A percentile compares a stretch with the other conserved stretches of the same genome.
Conservation (phyloP, 192 early-diverging fungal species). For the Fimicolochytrium jonesii region DNA sequence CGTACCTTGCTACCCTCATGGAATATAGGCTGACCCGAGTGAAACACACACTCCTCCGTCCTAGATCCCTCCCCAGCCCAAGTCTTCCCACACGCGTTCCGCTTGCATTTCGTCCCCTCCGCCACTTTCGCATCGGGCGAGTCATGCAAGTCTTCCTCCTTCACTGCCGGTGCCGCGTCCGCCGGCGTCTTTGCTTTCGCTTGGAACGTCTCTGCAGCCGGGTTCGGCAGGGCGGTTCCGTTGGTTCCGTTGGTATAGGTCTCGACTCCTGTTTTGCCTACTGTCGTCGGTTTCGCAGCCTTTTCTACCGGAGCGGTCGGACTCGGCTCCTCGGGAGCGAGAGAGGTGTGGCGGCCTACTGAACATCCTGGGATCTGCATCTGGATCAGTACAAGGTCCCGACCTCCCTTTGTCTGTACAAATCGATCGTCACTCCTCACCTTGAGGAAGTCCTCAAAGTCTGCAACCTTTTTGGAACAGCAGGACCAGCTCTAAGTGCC, state of each 20-base stretch:
- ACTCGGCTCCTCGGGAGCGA: slow-evolving; percentile 31
- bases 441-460: slow-evolving; percentile 91
- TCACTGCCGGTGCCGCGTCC: slow-evolving; percentile 36
- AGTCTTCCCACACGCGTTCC: slow-evolving; percentile 67
- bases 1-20: slow-evolving; percentile 90
- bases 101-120: slow-evolving; percentile 75
- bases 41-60: slow-evolving; percentile 71
- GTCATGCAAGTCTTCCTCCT: slow-evolving; percentile 73
- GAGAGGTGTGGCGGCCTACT: slow-evolving; percentile 64
- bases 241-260: slow-evolving; percentile 31
- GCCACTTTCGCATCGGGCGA: slow-evolving; percentile 65
- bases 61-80: slow-evolving; percentile 58
- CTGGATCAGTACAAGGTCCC: background rate
- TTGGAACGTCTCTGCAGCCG: slow-evolving; percentile 16
- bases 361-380: slow-evolving; percentile 75
- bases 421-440: slow-evolving; percentile 10
- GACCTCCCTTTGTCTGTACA: too few species aligned
- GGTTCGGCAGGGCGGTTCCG: slow-evolving; percentile 23
- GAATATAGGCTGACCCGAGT: slow-evolving; percentile 87
- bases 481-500: slow-evolving; percentile 80
- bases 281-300: slow-evolving; percentile 13
- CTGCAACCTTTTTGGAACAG: slow-evolving; percentile 81
- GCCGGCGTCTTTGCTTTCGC: slow-evolving; percentile 22
- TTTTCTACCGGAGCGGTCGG: slow-evolving; percentile 26
- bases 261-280: slow-evolving; percentile 30